Base-by-base conservation (phyloP, 2,329 filamentous ascomycete species). In the Colletotrichum spaethianum region DNA sequence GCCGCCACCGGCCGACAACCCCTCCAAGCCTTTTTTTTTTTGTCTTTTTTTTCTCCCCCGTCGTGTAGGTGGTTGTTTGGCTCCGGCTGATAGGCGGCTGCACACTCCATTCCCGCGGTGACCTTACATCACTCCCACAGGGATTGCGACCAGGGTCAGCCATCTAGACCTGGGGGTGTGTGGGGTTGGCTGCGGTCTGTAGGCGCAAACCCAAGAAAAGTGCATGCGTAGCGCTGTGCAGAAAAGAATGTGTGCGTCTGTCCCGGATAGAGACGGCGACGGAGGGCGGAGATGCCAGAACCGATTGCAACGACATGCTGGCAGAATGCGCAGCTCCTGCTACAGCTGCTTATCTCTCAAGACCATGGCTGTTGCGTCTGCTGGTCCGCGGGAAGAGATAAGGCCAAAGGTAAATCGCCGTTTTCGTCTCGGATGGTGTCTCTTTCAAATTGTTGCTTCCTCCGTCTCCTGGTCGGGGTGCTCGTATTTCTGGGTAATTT, bases 71-170 rank as follows among this genome's bases (percentile, higher is more conserved):
- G 55, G 26, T 69, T 63, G 57, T 59, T 70, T 72, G 70, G 60
- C 70, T 69, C 59, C 55, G 53, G 26, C 61, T 73, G 64, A 74
- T 74, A 73, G 72, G 69, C 59, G 69, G 70, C 20, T 67, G 67
- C 67, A 67, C 62, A 67, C 70, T 62, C 70, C 67, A 71, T 70
- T 73, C 61, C 67, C 59, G 68, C 69, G 16, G 72, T 53, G 56
- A 72, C 70, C 69, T 74, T 74, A 74, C 72, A 73, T 74, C 72
- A 74, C 72, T 52, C 48, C 61, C 61, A 67, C 70, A 67, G 70
- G 67, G 70, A 62, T 66, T 60, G n/a, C 48, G 67, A 67, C 70
- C 55, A 65, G 67, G 70, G 40, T 23, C 40, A 31, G 61, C 53
- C 44, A 33, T 63, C 59, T 46, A 48, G 70, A 55, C 65, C 65